Percentiles rank a stretch among this genome's conserved stretches.
These are phyloP conservation scores for Ophiostoma himal-ulmi DNA, from an alignment of 2,329 filamentous ascomycete genomes.

Conservation along the genomic window DNA sequence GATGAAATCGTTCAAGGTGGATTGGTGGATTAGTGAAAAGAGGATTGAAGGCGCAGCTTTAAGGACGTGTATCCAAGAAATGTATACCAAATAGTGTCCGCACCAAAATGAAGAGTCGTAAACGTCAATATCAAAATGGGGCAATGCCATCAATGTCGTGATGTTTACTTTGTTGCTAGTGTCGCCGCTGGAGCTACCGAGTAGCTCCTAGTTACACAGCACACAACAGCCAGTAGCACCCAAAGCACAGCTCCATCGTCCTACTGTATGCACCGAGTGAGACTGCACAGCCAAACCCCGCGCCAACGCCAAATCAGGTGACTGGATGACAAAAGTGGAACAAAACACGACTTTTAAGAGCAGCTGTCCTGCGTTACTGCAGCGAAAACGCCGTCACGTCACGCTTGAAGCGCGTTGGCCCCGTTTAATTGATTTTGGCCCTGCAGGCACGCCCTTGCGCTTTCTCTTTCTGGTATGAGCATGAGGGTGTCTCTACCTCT, in stretches of 20 bases:
- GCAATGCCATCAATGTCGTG: neutral
- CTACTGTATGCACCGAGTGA: too few species aligned
- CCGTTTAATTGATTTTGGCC: conserved; percentile 24
- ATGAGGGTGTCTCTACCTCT: neutral
- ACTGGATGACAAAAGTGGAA: conserved; percentile 16
- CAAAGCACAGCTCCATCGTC: too few species aligned
- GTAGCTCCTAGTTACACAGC: neutral
- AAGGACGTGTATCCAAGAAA: neutral
- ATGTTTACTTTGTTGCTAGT: conserved; percentile 10
- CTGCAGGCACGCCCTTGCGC: conserved; percentile 7
- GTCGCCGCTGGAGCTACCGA: neutral
- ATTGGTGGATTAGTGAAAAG: neutral
- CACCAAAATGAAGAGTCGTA: too few species aligned
- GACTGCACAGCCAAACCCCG: conserved; percentile 11
- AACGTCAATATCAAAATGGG: neutral
- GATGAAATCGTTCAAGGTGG: too few species aligned
- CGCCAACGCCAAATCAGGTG: conserved; percentile 25
- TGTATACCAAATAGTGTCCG: neutral
- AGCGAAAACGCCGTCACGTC: conserved; percentile 26
- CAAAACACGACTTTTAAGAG: conserved; percentile 26
- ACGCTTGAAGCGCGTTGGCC: conserved; percentile 30
- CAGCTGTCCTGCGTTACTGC: conserved; percentile 16
- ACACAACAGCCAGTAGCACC: neutral
- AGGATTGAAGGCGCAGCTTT: neutral
- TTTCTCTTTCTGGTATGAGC: neutral